These are phyloP conservation scores for Phytophthora boehmeriae DNA, from an alignment of 352 stramenopile species.

Conservation along the genomic window DNA sequence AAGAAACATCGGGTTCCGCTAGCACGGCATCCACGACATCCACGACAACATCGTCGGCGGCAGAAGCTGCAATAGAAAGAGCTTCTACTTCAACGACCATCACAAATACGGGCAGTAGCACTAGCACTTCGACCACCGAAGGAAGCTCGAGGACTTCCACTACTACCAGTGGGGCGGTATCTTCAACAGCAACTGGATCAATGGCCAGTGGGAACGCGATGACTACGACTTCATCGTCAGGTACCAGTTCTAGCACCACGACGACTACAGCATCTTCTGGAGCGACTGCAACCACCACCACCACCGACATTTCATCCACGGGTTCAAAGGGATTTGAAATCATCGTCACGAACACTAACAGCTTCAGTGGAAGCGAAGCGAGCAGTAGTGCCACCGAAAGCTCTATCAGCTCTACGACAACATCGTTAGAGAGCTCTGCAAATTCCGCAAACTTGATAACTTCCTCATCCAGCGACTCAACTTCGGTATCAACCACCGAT, in stretches of 20 bases:
- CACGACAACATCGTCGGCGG: conserved; percentile 11
- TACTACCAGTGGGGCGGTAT: conserved; percentile 4
- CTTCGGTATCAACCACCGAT: conserved; percentile 2
- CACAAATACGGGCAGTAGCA: conserved; percentile 5
- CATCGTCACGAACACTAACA: not conserved
- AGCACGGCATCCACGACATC: conserved; percentile 5
- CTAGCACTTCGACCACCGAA: conserved; percentile 2
- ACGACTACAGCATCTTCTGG: conserved; percentile 4
- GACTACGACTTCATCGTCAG: too few relatives aligned
- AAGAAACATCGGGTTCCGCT: conserved; percentile 4
- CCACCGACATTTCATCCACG: conserved; percentile 6
- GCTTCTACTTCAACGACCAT: conserved; percentile 12
- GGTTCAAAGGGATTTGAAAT: conserved; percentile 6
- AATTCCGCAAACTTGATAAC: conserved; percentile 2
- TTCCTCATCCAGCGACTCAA: conserved; percentile 6
- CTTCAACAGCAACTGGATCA: conserved; percentile 4
- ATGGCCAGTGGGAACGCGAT: not conserved
- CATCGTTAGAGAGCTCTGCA: conserved; percentile 13
- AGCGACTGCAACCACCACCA: conserved; percentile 11
- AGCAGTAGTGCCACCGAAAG: conserved; percentile 11
- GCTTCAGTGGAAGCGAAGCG: not conserved
- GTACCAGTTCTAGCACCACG: not conserved
- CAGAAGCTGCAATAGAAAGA: conserved; percentile 12
- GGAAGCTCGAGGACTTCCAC: conserved; percentile 12
- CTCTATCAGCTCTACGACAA: not conserved